Percentiles rank a stretch among this genome's conserved stretches.
These are phyloP conservation scores for Hypocreales sp. DNA, from an alignment of 2,329 filamentous ascomycete genomes.

Conservation along the genomic window DNA sequence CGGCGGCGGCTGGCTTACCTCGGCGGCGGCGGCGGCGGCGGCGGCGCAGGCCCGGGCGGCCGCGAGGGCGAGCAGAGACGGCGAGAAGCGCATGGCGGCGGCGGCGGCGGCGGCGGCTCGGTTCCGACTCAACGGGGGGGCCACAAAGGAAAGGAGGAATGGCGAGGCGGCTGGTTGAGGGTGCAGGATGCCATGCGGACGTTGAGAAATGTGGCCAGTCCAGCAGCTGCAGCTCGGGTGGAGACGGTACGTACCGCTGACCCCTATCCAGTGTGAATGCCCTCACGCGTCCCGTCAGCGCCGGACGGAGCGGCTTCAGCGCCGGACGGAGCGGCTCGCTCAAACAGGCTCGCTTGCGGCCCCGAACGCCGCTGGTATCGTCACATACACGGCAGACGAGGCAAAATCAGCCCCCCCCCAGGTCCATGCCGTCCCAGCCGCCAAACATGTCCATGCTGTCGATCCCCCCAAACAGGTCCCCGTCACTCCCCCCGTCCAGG, in stretches of 20 bases:
- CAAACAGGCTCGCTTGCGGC: too few species aligned
- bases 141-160: neutral
- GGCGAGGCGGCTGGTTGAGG: neutral
- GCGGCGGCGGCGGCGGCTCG: neutral
- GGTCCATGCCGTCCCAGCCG: constrained; percentile 21
- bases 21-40: too few species aligned
- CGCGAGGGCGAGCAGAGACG: constrained; percentile 56
- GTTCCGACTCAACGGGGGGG: neutral
- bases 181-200: constrained; percentile 1
- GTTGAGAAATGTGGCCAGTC: too few species aligned
- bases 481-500: constrained; percentile 17
- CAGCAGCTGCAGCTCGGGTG: too few species aligned
- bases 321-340: too few species aligned
- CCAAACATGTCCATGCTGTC: constrained; percentile 30
- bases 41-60: constrained; percentile 53
- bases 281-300: too few species aligned
- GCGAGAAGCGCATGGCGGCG: constrained; percentile 53
- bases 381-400: too few species aligned
- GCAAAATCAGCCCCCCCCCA: constrained; percentile 7
- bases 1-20: constrained; percentile 21
- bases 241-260: too few species aligned
- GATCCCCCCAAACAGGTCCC: constrained; percentile 22
- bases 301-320: too few species aligned
- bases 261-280: too few species aligned
- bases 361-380: too few species aligned